phyloP scores from a whole-genome alignment of 2,329 filamentous ascomycete genomes.

The Arthroderma sp. region DNA sequence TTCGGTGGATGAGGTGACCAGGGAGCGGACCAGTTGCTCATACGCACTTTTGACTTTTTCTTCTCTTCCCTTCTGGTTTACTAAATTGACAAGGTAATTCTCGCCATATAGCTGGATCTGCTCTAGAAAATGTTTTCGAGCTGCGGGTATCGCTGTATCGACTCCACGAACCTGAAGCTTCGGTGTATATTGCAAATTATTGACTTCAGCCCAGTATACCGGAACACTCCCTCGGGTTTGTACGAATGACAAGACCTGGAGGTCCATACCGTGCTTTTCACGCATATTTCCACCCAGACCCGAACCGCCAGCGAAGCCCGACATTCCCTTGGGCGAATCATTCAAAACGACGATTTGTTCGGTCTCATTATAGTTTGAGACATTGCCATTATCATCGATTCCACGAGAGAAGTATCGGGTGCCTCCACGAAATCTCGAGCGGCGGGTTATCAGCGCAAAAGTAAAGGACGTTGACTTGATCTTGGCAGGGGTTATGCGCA shows the following conservation, averaged over 20 bases:
- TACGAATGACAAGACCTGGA: constrained; percentile 84
- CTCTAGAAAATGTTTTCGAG: constrained; percentile 78
- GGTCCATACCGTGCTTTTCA: constrained; percentile 51
- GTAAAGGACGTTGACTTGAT: constrained; percentile 78
- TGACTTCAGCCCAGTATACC: constrained; percentile 92
- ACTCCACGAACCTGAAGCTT: constrained; percentile 77
- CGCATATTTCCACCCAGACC: constrained; percentile 60
- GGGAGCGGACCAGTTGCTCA: constrained; percentile 69
- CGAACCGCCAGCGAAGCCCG: constrained; percentile 65
- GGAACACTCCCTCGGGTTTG: constrained; percentile 95
- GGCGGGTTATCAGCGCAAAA: constrained; percentile 72
- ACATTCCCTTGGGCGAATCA: constrained; percentile 58
- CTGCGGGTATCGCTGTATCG: constrained; percentile 65
- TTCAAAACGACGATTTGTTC: constrained; percentile 87
- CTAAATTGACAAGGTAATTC: constrained; percentile 92
- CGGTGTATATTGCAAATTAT: constrained; percentile 80
- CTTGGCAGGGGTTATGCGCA: constrained; percentile 74
- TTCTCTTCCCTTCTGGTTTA: constrained; percentile 92
- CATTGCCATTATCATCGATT: constrained; percentile 82
- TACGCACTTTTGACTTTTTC: constrained; percentile 82
- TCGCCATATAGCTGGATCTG: constrained; percentile 90
- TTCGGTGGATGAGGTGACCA: constrained; percentile 58
- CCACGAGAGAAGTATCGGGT: constrained; percentile 93
- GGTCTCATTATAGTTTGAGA: constrained; percentile 98
- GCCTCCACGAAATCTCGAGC: constrained; percentile 76